Evolutionary conservation across 805 yeast genomes (phyloP).

Genomic region (Barnettozyma populi): DNA sequence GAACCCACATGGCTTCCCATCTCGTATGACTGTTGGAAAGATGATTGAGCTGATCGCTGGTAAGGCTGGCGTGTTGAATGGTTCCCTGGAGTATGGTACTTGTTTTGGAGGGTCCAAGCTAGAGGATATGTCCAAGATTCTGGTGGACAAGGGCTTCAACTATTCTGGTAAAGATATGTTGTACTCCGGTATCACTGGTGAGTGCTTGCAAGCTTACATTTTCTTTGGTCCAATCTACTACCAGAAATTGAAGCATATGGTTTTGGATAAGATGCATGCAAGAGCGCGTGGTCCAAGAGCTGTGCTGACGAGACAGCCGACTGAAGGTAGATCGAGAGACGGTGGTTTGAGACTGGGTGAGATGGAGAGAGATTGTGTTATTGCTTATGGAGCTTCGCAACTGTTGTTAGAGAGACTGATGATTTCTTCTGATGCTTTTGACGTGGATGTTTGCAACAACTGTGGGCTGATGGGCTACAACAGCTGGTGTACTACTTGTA

Average conservation of each 20-base stretch:
- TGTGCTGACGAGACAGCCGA: conserved; percentile 95
- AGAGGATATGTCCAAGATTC: conserved; percentile 87
- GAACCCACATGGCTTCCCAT: conserved; percentile 99
- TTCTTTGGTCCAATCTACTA: conserved; percentile 98
- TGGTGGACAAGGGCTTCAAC: conserved; percentile 86
- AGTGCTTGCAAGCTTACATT: conserved; percentile 92
- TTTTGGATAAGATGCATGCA: conserved; percentile 97
- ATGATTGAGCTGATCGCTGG: conserved; percentile 96
- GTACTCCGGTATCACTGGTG: conserved; percentile 96
- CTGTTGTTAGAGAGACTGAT: conserved; percentile 86
- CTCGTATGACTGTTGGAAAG: conserved; percentile 99
- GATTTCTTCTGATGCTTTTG: conserved; percentile 97
- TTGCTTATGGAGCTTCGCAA: conserved; percentile 98
- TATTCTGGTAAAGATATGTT: conserved; percentile 98
- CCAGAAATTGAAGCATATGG: conserved; percentile 98
- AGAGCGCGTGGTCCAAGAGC: conserved; percentile 99
- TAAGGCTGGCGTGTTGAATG: conserved; percentile 94
- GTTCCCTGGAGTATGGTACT: conserved; percentile 90
- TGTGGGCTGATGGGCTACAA: conserved; percentile 98
- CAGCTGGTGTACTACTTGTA: conserved; percentile 97
- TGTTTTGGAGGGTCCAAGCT: conserved; percentile 98
- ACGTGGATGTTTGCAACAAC: conserved; percentile 86
- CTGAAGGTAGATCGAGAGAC: conserved; percentile 98
- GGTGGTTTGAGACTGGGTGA: conserved; percentile 99
- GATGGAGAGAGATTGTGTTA: conserved; percentile 99